A percentile compares a stretch with the other conserved stretches of the same genome.
These are phyloP conservation scores for Berkeleyomyces basicola DNA, from an alignment of 2,329 filamentous ascomycete genomes.

Conservation along the genomic window DNA sequence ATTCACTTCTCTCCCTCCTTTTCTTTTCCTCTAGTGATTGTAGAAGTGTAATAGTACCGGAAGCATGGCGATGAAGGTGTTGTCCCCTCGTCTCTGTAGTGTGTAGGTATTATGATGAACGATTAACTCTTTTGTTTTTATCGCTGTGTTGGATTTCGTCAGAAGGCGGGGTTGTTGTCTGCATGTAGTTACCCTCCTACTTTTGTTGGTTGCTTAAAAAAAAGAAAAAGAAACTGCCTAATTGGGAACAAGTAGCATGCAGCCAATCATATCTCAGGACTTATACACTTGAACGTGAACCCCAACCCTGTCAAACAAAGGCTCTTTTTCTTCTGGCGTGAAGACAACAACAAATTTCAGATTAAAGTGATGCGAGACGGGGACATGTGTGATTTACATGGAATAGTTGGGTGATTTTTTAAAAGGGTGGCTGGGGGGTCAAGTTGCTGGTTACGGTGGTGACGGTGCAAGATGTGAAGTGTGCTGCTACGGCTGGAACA, in stretches of 20 bases:
- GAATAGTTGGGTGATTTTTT: no score
- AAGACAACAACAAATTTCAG: not conserved
- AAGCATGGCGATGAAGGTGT: no score
- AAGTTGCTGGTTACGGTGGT: no score
- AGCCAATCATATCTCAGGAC: constrained; percentile 7
- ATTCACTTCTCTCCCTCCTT: not conserved
- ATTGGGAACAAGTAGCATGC: not conserved
- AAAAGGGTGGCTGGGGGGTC: no score
- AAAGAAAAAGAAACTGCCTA: not conserved
- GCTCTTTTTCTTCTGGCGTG: not conserved
- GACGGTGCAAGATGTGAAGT: no score
- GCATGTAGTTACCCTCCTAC: not conserved
- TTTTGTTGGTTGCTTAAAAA: not conserved
- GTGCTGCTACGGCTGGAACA: no score
- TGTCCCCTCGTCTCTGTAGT: no score
- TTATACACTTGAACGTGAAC: constrained; percentile 3
- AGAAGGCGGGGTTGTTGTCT: not conserved
- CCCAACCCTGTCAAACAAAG: constrained; percentile 7
- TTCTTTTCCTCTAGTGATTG: not conserved
- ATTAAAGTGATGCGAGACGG: not conserved
- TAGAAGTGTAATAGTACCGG: no score
- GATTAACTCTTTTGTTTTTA: no score
- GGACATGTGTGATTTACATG: no score
- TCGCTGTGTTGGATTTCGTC: no score
- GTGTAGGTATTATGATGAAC: no score